Conservation (phyloP, 129 eudicot species). For the Saposhnikovia divaricata region DNA sequence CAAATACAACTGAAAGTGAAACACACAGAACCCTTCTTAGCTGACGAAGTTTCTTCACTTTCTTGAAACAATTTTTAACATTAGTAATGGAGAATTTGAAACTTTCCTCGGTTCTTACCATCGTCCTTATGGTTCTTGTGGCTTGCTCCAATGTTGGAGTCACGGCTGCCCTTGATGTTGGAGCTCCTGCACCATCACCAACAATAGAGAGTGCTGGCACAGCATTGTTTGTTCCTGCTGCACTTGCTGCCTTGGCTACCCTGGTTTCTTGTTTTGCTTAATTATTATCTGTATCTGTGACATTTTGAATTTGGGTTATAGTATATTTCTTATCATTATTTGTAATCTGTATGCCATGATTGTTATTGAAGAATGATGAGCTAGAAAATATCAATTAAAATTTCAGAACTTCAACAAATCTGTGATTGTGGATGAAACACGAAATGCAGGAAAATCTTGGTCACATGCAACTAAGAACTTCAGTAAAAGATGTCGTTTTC, state of each 20-base stretch:
- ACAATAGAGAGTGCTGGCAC: constrained; percentile 34
- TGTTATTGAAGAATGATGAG: not conserved
- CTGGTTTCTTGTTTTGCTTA: constrained; percentile 31
- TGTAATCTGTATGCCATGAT: not conserved
- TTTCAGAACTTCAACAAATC: too few species aligned
- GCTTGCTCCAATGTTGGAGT: constrained; percentile 19
- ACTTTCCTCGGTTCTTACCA: constrained; percentile 22
- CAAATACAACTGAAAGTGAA: not conserved
- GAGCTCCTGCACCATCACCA: constrained; percentile 45
- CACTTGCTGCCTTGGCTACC: constrained; percentile 24
- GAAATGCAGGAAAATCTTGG: too few species aligned
- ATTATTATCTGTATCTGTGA: not conserved
- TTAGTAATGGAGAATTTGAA: constrained; percentile 23
- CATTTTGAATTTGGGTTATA: not conserved
- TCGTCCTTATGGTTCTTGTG: constrained; percentile 21
- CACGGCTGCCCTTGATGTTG: constrained; percentile 21
- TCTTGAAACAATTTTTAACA: not conserved
- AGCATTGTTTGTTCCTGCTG: constrained; percentile 24
- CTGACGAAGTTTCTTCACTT: not conserved
- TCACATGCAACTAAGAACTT: too few species aligned
- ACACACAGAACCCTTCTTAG: not conserved
- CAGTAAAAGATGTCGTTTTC: too few species aligned
- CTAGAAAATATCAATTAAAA: too few species aligned
- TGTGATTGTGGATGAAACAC: too few species aligned
- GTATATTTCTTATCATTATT: not conserved